These are phyloP conservation scores for Lachnellula arida DNA, from an alignment of 2,329 filamentous ascomycete genomes.

Conservation along the genomic window DNA sequence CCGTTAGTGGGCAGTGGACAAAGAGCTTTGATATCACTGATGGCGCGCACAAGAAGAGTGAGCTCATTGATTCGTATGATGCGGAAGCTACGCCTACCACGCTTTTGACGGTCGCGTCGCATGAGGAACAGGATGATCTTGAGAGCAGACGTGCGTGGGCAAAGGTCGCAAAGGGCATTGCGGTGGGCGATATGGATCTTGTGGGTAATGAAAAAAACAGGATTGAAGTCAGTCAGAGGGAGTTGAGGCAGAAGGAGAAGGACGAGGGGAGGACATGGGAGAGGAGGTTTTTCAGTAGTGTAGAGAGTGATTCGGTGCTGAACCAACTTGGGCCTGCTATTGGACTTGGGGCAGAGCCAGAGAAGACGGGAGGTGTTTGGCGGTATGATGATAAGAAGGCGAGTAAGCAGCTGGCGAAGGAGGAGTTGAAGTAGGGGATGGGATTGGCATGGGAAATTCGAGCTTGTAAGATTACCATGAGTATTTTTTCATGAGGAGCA, in stretches of 20 bases:
- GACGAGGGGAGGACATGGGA: conserved; percentile 75
- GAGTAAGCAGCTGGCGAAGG: conserved; percentile 4
- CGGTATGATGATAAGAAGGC: conserved; percentile 51
- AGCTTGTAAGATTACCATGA: too few species aligned
- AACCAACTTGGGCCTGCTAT: conserved; percentile 39
- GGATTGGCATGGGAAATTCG: too few species aligned
- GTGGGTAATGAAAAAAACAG: conserved; percentile 76
- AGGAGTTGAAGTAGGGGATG: background rate
- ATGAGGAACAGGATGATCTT: conserved; percentile 78
- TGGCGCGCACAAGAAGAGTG: conserved; percentile 50
- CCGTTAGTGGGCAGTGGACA: conserved; percentile 86
- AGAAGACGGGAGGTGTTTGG: conserved; percentile 70
- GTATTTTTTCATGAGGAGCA: too few species aligned
- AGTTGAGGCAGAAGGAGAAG: conserved; percentile 67
- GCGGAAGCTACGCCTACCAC: conserved; percentile 55
- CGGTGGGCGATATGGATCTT: conserved; percentile 76
- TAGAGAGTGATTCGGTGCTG: conserved; percentile 43
- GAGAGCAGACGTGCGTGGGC: conserved; percentile 87
- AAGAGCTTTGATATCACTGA: conserved; percentile 75
- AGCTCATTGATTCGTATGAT: conserved; percentile 56
- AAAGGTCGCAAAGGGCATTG: conserved; percentile 77
- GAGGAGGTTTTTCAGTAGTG: conserved; percentile 70
- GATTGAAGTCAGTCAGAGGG: conserved; percentile 86
- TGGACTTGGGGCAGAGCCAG: conserved; percentile 40
- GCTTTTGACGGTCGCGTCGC: conserved; percentile 63